Base-by-base conservation (phyloP, 306 rosid genomes). In the apple (Malus domestica) region DNA sequence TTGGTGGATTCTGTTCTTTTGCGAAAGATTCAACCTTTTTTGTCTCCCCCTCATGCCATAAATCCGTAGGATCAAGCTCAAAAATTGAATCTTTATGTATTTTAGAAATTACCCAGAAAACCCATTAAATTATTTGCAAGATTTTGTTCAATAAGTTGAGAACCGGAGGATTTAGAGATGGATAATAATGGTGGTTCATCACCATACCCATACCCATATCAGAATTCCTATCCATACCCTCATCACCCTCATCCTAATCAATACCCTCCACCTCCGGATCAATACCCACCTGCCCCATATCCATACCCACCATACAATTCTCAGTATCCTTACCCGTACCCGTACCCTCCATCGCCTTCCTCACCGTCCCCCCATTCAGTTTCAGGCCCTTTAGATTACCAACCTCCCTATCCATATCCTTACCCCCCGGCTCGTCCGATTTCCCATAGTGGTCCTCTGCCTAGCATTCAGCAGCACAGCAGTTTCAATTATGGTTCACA, bases 401-500 rank as follows among this genome's bases (percentile, higher is more conserved):
- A 72, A 55, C 30, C 45, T 15, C 63, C 87, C 40, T 27, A 44
- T 10, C 76, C 82, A 6, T 86, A 85, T 75, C 89, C 89, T 7
- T 83, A 87, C 72, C 83, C 86, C 9, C 85, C 82, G 4, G 70
- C 18, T 66, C 62, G 82, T 79, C 83, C 89, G 27, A 59, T 12
- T 30, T 11, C 82, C 11, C 71, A 70, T 35, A 33, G 13, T 81
- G 45, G 78, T 76, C 85, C 92, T 59, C 80, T 61, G 38, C 89
- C 91, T 61, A 51, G 83, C 78, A 81, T 78, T 78, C 83, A 84
- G 4, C 91, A 83, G 72, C 84, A 78, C 72, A 62, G 78, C 73
- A 94, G 90, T 77, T 89, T 90, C 42, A 93, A 85, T 74, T 79
- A 86, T 74, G 95, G 83, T 40, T 62, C 90, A 40, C 95, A 68